Evolutionary conservation across 305 asterid species (phyloP), one percentile per base, ranked within the genome.

Genomic region (Solanum chacoense): DNA sequence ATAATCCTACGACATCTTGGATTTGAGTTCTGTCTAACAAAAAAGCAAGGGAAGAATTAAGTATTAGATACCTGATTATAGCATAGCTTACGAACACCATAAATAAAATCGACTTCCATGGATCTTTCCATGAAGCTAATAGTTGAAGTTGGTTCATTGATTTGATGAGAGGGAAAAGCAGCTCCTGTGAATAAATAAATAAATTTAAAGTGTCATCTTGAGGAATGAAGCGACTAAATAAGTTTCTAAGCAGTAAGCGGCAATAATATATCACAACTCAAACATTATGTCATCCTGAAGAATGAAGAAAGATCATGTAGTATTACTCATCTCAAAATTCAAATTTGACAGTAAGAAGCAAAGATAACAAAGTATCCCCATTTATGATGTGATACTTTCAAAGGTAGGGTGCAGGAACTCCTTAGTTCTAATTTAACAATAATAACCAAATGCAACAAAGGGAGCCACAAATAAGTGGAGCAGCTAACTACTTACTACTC

Each of bases 51-150:
- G 67, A 55, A 76, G 26, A 50, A 18, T 69, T 88, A n/a, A 35
- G 55, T 86, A 55, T 38, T 73, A 90, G 92, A 63, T 88, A 95
- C 99, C 95, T 93, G 75, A 93, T 69, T 88, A 95, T 93, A 89
- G 90, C 37, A 91, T 92, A 96, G 95, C 98, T 91, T 87, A 88
- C 87, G 84, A 95, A 83, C 89, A 93, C 85, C 91, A 96, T 90
- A 93, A 95, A 93, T 90, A 92, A 73, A 77, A 89, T 71, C 14
- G 99, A 96, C 90, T 94, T 95, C 92, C 87, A 91, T 78, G 98
- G 98, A 89, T 95, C 95, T 86, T 92, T 93, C 99, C 99, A 96
- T 84, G 96, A 94, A 86, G 94, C 94, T 94, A 96, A 90, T 73
- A 45, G 93, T 85, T 91, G 95, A 84, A 95, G 90, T 90, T 87